phyloP scores from a whole-genome alignment of 805 yeast species.

The Myxozyma mucilagina region DNA sequence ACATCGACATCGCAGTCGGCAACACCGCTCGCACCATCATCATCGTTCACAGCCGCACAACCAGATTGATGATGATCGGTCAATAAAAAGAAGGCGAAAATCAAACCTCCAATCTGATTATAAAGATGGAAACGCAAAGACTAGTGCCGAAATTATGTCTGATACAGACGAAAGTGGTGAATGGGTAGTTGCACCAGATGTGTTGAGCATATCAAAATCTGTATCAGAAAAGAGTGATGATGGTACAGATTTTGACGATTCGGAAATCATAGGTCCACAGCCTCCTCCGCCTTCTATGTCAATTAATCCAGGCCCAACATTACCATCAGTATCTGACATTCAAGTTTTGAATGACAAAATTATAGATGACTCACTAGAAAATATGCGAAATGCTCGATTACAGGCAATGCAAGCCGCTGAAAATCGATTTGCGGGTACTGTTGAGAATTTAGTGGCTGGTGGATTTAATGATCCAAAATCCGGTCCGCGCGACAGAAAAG shows the following conservation, averaged over 20 bases:
- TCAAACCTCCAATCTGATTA: background rate
- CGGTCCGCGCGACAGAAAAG: slow-evolving; percentile 11
- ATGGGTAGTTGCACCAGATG: background rate
- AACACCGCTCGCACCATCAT: background rate
- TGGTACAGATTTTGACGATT: slow-evolving; percentile 8
- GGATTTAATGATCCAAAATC: slow-evolving; percentile 9
- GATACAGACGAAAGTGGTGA: slow-evolving; percentile 1
- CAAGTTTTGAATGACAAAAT: slow-evolving; percentile 13
- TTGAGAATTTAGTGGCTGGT: slow-evolving; percentile 20
- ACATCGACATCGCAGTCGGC: background rate
- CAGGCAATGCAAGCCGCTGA: background rate
- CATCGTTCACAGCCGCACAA: background rate
- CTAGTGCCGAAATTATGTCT: background rate
- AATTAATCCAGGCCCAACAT: slow-evolving; percentile 16
- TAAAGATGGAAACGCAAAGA: background rate
- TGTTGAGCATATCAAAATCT: background rate
- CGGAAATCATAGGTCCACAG: slow-evolving; percentile 20
- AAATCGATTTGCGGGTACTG: slow-evolving; percentile 1
- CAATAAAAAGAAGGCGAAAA: background rate
- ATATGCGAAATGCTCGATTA: slow-evolving; percentile 9
- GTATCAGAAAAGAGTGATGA: background rate
- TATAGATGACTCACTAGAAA: slow-evolving; percentile 9
- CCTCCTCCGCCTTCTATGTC: slow-evolving; percentile 2
- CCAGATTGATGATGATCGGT: background rate
- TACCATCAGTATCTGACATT: slow-evolving; percentile 18